A percentile compares a stretch with the other conserved stretches of the same genome.
phyloP scores from a whole-genome alignment of 2,329 filamentous ascomycete species.

The Cercospora sesami region DNA sequence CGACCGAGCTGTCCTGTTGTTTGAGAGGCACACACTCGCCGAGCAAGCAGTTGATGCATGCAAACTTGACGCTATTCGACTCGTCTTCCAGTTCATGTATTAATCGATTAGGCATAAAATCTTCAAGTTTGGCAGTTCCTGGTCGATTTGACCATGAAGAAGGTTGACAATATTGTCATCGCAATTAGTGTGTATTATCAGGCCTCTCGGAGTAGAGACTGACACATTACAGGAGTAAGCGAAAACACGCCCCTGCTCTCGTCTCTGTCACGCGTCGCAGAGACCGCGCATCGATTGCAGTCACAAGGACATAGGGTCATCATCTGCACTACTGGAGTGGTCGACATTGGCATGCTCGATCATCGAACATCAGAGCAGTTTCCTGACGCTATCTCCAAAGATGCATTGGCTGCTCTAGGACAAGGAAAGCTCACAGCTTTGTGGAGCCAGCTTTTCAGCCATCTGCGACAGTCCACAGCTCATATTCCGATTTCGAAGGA shows the following conservation, averaged over 20 bases:
- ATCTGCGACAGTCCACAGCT: not conserved
- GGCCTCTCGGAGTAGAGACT: not conserved
- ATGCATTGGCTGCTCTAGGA: not conserved
- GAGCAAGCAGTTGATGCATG: not conserved
- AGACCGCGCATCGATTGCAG: not conserved
- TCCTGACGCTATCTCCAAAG: not conserved
- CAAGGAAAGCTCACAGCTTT: not conserved
- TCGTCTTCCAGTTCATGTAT: not conserved
- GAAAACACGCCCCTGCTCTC: not conserved
- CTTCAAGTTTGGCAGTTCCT: not conserved
- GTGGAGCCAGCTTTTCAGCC: not conserved
- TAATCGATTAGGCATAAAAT: not conserved
- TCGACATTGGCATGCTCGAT: not conserved
- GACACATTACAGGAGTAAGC: not conserved
- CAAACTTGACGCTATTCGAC: not conserved
- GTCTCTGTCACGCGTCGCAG: not conserved
- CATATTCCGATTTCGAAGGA: not conserved
- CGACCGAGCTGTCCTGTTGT: not conserved
- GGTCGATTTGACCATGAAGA: not conserved
- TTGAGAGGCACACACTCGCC: not conserved
- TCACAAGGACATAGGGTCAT: not conserved
- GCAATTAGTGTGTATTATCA: not conserved
- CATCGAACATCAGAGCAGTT: not conserved
- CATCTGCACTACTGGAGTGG: not conserved
- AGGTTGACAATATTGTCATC: not conserved